Conservation (phyloP, 768 basidiomycete species). For the Rhodotorula paludigena region DNA sequence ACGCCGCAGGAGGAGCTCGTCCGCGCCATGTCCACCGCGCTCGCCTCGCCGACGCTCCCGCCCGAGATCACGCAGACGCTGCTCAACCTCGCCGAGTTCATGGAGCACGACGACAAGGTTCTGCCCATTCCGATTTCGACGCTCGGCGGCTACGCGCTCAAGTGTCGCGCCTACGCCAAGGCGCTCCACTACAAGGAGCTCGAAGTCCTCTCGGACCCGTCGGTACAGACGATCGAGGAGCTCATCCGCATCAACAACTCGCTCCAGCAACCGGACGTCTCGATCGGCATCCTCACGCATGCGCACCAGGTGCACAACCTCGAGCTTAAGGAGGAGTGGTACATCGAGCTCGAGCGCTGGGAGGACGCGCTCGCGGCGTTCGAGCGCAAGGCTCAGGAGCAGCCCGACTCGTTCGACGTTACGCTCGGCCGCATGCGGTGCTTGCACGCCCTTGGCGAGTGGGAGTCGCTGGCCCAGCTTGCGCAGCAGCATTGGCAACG, state of each 20-base stretch:
- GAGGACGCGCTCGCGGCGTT: slow-evolving; percentile 84
- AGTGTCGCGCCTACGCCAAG: slow-evolving; percentile 91
- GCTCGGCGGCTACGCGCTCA: slow-evolving; percentile 87
- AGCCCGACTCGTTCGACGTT: slow-evolving; percentile 69
- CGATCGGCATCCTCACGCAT: slow-evolving; percentile 88
- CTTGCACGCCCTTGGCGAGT: slow-evolving; percentile 93
- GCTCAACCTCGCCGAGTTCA: slow-evolving; percentile 92
- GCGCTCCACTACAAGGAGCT: slow-evolving; percentile 97
- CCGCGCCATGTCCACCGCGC: slow-evolving; percentile 76
- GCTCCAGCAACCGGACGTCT: slow-evolving; percentile 93
- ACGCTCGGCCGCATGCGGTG: slow-evolving; percentile 91
- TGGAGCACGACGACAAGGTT: slow-evolving; percentile 97
- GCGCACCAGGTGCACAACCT: slow-evolving; percentile 86
- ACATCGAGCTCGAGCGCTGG: slow-evolving; percentile 92
- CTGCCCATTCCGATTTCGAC: slow-evolving; percentile 89
- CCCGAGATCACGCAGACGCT: slow-evolving; percentile 84
- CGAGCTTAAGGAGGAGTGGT: slow-evolving; percentile 95
- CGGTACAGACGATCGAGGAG: slow-evolving; percentile 82
- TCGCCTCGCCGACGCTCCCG: slow-evolving; percentile 66
- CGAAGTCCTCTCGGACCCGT: slow-evolving; percentile 84
- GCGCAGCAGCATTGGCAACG: slow-evolving; percentile 84
- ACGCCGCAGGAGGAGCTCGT: slow-evolving; percentile 88
- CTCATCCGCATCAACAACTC: slow-evolving; percentile 94
- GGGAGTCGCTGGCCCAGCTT: slow-evolving; percentile 80
- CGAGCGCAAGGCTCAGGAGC: slow-evolving; percentile 68